A percentile compares a stretch with the other conserved stretches of the same genome.
These are phyloP conservation scores for Aphanoascus verrucosus DNA, from an alignment of 2,329 filamentous ascomycete genomes.

Conservation along the genomic window DNA sequence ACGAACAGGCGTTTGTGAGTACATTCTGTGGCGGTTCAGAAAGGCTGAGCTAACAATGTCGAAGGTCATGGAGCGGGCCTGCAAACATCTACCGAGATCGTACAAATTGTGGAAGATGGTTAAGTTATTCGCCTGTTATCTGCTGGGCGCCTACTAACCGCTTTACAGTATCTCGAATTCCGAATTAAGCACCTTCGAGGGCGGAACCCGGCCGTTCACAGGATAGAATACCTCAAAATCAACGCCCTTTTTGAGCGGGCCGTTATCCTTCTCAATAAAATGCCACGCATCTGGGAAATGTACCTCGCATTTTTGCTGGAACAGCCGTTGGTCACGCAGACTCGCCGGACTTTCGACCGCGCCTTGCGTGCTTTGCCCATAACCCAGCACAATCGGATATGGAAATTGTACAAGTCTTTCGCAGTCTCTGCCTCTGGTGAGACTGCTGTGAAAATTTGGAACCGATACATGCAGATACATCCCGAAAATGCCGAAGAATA, in stretches of 20 bases:
- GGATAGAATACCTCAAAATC: conserved; percentile 78
- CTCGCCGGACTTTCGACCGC: conserved; percentile 79
- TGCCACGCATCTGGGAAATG: conserved; percentile 98
- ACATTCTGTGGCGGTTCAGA: not conserved
- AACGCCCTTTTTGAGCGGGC: conserved; percentile 91
- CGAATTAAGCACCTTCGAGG: conserved; percentile 69
- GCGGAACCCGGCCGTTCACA: conserved; percentile 71
- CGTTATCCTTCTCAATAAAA: conserved; percentile 90
- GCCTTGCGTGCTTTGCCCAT: conserved; percentile 83
- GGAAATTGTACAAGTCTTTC: conserved; percentile 82
- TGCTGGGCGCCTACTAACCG: not conserved
- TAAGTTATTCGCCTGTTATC: conserved; percentile 19
- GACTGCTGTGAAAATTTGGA: conserved; percentile 88
- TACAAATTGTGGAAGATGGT: conserved; percentile 99
- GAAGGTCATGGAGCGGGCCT: conserved; percentile 75
- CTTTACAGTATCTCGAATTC: conserved; percentile 65
- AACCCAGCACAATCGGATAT: conserved; percentile 91
- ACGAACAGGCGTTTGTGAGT: conserved; percentile 69
- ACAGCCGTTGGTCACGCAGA: conserved; percentile 83
- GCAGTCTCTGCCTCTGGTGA: conserved; percentile 81
- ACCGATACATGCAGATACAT: conserved; percentile 92
- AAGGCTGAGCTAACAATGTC: conserved; percentile 1
- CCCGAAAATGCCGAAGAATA: conserved; percentile 93
- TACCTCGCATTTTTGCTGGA: conserved; percentile 82
- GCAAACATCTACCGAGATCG: conserved; percentile 76